A percentile compares a stretch with the other conserved stretches of the same genome.
Conservation (phyloP, 129 eudicot species). For the Artemisia argyi region DNA sequence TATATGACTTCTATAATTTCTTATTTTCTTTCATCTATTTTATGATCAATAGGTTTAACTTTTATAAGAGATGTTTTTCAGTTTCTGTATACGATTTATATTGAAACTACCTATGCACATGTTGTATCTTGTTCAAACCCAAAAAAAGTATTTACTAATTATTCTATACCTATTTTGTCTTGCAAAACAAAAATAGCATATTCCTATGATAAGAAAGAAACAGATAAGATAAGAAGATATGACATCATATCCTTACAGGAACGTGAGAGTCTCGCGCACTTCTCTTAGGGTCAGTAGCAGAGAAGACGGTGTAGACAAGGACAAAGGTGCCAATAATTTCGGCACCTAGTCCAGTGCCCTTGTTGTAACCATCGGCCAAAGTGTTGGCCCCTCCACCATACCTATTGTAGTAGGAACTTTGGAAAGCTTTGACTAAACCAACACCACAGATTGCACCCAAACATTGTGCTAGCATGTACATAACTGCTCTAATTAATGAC, state of each 20-base stretch:
- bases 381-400: slow-evolving; percentile 88
- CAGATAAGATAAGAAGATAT: neutral
- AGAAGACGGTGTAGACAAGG: slow-evolving; percentile 86
- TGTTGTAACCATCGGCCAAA: slow-evolving; percentile 68
- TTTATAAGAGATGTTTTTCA: too few relatives aligned
- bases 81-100: too few relatives aligned
- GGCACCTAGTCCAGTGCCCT: slow-evolving; percentile 76
- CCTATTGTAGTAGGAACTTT: slow-evolving; percentile 57
- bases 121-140: neutral
- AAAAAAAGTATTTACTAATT: too few relatives aligned
- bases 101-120: too few relatives aligned
- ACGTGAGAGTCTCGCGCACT: slow-evolving; percentile 94
- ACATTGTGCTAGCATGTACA: slow-evolving; percentile 87
- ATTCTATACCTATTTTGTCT: neutral
- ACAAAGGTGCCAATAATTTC: slow-evolving; percentile 94
- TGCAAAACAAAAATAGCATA: neutral
- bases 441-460: slow-evolving; percentile 90
- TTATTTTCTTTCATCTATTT: neutral
- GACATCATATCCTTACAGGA: slow-evolving; percentile 52
- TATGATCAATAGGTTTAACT: neutral
- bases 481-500: slow-evolving; percentile 68
- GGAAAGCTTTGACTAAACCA: slow-evolving; percentile 87
- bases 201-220: neutral
- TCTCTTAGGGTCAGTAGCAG: slow-evolving; percentile 93
- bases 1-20: slow-evolving; percentile 1